Conservation (phyloP, 1,139 yeast genomes). For the Wickerhamomyces sp. region DNA sequence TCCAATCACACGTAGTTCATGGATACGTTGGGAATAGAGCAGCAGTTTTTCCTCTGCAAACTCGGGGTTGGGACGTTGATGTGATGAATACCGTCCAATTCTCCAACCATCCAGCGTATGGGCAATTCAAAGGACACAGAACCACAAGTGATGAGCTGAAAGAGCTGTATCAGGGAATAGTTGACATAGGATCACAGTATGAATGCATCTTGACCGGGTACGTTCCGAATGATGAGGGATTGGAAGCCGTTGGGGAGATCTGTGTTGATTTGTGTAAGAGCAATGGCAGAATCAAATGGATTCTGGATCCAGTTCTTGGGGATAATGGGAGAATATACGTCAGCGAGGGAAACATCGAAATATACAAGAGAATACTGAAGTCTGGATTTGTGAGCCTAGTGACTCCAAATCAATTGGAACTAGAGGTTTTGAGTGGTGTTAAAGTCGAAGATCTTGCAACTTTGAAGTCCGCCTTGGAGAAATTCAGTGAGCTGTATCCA, state of each 20-base stretch:
- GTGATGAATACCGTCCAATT: slow-evolving; percentile 57
- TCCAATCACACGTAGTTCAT: slow-evolving; percentile 66
- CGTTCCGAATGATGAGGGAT: slow-evolving; percentile 43
- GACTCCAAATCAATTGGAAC: slow-evolving; percentile 91
- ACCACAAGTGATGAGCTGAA: slow-evolving; percentile 24
- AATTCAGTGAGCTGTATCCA: slow-evolving; percentile 44
- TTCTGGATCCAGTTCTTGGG: slow-evolving; percentile 92
- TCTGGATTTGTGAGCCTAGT: slow-evolving; percentile 55
- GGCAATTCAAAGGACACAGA: slow-evolving; percentile 37
- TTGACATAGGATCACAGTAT: slow-evolving; percentile 31
- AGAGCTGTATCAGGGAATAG: slow-evolving; percentile 30
- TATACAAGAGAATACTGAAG: slow-evolving; percentile 52
- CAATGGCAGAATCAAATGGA: slow-evolving; percentile 37
- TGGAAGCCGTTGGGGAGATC: slow-evolving; percentile 30
- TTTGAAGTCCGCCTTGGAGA: slow-evolving; percentile 41
- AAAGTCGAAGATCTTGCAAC: slow-evolving; percentile 37
- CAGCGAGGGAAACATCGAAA: slow-evolving; percentile 58
- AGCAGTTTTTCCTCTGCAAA: slow-evolving; percentile 58
- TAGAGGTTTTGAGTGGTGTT: slow-evolving; percentile 62
- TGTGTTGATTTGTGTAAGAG: slow-evolving; percentile 18
- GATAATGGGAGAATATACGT: slow-evolving; percentile 86
- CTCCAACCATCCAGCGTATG: slow-evolving; percentile 68
- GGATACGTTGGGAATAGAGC: slow-evolving; percentile 67
- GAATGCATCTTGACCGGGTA: slow-evolving; percentile 56
- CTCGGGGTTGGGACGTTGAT: slow-evolving; percentile 65